Percentiles rank a stretch among this genome's conserved stretches.
Evolutionary conservation across 495 filamentous ascomycete species (phyloP).

Genomic region (Penicillium tannophilum): DNA sequence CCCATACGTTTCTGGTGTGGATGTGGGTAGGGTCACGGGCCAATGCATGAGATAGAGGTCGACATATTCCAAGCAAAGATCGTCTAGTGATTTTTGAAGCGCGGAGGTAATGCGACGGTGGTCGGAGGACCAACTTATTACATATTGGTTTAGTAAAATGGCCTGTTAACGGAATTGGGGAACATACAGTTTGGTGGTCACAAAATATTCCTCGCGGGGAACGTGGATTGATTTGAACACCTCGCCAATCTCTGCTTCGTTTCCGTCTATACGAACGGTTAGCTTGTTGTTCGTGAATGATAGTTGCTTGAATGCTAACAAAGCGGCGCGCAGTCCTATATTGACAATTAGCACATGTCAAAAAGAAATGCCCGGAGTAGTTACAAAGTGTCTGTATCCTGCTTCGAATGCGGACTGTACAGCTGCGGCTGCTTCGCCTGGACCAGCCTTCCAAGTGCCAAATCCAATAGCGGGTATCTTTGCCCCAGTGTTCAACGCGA

Average conservation of each 20-base stretch:
- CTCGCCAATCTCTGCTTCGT: conserved; percentile 50
- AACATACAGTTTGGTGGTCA: conserved; percentile 63
- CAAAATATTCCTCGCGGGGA: conserved; percentile 56
- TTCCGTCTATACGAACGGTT: conserved; percentile 33
- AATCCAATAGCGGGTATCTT: conserved; percentile 69
- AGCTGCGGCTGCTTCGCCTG: conserved; percentile 29
- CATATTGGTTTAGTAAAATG: conserved; percentile 1
- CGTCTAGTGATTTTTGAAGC: conserved; percentile 57
- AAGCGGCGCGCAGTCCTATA: conserved; percentile 26
- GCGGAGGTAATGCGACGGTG: conserved; percentile 53
- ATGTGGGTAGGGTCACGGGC: conserved; percentile 60
- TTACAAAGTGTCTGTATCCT: conserved; percentile 59
- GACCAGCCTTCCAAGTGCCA: conserved; percentile 49
- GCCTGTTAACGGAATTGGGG: conserved; percentile 16
- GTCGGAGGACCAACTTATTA: conserved; percentile 29
- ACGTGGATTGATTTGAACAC: conserved; percentile 53
- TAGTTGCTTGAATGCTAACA: conserved; percentile 5
- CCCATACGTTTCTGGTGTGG: conserved; percentile 24
- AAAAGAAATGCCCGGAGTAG: conserved; percentile 18
- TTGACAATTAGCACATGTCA: conserved; percentile 18
- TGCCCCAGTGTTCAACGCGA: conserved; percentile 67
- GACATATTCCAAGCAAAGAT: conserved; percentile 61
- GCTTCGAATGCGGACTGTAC: conserved; percentile 42
- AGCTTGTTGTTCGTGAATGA: conserved; percentile 13
- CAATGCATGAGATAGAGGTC: conserved; percentile 72